These are phyloP conservation scores for Aspergillus heteromorphus DNA, from an alignment of 495 filamentous ascomycete species.

Conservation along the genomic window DNA sequence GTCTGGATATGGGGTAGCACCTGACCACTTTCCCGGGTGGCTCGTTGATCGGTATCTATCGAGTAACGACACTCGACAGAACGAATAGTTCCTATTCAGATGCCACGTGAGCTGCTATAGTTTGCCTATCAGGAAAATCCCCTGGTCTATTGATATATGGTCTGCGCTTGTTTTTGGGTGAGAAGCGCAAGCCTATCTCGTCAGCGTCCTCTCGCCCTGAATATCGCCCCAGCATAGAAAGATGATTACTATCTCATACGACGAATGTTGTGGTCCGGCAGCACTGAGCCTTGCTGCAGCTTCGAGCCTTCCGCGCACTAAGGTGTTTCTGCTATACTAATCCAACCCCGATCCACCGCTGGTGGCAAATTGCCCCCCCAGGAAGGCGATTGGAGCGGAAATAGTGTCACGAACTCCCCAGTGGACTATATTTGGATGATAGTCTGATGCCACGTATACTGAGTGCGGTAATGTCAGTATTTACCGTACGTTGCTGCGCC, in stretches of 20 bases:
- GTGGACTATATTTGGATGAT: neutral
- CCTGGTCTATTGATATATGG: neutral
- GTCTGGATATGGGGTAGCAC: no score
- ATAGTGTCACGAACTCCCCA: neutral
- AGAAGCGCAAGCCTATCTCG: neutral
- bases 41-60: neutral
- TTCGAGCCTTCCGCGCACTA: neutral
- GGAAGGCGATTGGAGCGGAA: neutral
- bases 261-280: neutral
- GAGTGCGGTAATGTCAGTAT: neutral
- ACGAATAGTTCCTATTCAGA: neutral
- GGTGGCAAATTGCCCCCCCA: neutral
- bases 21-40: no score
- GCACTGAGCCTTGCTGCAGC: neutral
- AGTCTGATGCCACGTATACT: neutral
- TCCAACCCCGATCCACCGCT: neutral
- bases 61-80: neutral
- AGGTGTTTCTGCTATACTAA: neutral
- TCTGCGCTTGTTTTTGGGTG: neutral
- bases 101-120: neutral
- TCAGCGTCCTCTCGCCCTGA: neutral
- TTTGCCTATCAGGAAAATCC: neutral
- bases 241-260: neutral
- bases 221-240: neutral
- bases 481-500: neutral